A percentile compares a stretch with the other conserved stretches of the same genome.
Evolutionary conservation across 208 protist genomes (phyloP).

Genomic region (Crithidia acanthocephali): DNA sequence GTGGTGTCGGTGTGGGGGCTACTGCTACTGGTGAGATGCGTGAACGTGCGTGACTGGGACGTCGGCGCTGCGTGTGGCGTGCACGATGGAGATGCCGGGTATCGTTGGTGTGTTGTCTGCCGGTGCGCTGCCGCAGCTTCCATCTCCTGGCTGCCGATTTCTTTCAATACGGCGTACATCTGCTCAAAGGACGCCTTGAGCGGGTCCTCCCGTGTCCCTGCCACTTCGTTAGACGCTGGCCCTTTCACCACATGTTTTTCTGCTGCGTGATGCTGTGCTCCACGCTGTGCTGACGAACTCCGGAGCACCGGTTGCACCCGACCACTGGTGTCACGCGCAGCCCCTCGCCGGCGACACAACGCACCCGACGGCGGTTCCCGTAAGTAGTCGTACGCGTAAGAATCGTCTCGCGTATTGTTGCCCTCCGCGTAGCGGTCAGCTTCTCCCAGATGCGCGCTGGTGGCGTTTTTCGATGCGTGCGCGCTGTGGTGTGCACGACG

Average conservation of each 20-base stretch:
- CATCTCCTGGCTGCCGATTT: not conserved
- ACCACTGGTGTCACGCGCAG: not conserved
- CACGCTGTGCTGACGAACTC: not conserved
- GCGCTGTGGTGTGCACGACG: not conserved
- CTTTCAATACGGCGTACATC: constrained; percentile 10
- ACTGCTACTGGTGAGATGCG: not conserved
- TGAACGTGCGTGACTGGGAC: not conserved
- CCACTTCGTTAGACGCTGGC: not conserved
- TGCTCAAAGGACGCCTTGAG: constrained; percentile 11
- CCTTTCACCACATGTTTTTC: not conserved
- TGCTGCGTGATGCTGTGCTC: not conserved
- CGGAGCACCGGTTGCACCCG: not conserved
- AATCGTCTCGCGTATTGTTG: not conserved
- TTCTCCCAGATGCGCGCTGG: not conserved
- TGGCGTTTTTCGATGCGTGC: too few relatives aligned
- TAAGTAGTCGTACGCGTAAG: constrained; percentile 29
- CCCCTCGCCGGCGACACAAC: not conserved
- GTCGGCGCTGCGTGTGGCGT: not conserved
- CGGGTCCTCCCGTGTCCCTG: not conserved
- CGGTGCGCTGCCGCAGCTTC: not conserved
- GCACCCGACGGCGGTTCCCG: constrained; percentile 9
- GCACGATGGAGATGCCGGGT: not conserved
- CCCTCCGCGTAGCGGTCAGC: not conserved
- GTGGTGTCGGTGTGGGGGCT: not conserved
- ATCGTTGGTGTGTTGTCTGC: not conserved